A percentile compares a stretch with the other conserved stretches of the same genome.
phyloP scores from a whole-genome alignment of 2,329 filamentous ascomycete genomes.

The Tolypocladium ovalisporum region DNA sequence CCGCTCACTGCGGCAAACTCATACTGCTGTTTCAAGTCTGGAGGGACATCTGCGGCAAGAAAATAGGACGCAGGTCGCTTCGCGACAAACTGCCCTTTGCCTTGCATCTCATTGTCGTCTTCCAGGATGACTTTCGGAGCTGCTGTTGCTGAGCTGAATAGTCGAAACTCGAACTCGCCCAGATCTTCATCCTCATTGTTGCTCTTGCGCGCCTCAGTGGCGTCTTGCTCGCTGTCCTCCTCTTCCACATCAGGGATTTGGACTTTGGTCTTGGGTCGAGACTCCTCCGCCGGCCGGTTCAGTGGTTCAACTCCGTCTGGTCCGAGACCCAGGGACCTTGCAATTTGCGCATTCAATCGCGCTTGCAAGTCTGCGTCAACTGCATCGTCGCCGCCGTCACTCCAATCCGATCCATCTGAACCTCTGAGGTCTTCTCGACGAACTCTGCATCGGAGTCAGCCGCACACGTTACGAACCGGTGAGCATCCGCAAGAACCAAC shows the following conservation, averaged over 20 bases:
- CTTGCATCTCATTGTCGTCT: conserved; percentile 25
- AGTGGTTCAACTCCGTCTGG: conserved; percentile 5
- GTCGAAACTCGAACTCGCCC: conserved; percentile 42
- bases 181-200: conserved; percentile 18
- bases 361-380: conserved; percentile 28
- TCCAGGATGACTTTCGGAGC: conserved; percentile 40
- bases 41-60: conserved; percentile 27
- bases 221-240: not conserved
- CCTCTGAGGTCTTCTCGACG: conserved; percentile 42
- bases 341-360: conserved; percentile 36
- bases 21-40: conserved; percentile 27
- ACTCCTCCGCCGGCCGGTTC: not conserved
- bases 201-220: conserved; percentile 3
- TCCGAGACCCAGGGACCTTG: conserved; percentile 31
- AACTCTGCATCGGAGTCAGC: conserved; percentile 27
- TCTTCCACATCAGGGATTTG: conserved; percentile 3
- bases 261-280: not conserved
- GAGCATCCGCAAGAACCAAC: conserved; percentile 6
- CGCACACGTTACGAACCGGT: not conserved
- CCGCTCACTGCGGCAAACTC: conserved; percentile 36
- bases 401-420: conserved; percentile 16
- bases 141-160: conserved; percentile 39
- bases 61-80: conserved; percentile 37
- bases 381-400: conserved; percentile 18
- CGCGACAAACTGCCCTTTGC: conserved; percentile 22